Conservation (phyloP, 148 eudicot species). For the Arbutus unedo region DNA sequence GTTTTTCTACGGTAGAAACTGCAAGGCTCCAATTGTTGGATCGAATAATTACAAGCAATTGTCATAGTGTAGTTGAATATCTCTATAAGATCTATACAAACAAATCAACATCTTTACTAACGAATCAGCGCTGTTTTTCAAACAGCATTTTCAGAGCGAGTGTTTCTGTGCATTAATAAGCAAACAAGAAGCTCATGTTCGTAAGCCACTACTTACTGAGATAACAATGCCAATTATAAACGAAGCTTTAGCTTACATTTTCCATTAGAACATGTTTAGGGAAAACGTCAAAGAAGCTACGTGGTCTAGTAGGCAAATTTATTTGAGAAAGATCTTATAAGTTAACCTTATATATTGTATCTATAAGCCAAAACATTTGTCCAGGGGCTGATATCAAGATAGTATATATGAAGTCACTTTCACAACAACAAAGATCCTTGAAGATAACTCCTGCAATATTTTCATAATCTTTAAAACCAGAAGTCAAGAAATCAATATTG, state of each 20-base stretch:
- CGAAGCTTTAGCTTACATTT: too few relatives aligned
- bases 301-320: not conserved
- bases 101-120: not conserved
- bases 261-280: not conserved
- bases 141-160: not conserved
- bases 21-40: too few relatives aligned
- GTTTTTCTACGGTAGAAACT: too few relatives aligned
- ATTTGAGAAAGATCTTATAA: not conserved
- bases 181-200: not conserved
- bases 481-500: not conserved
- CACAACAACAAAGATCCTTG: not conserved
- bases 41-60: too few relatives aligned
- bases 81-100: not conserved
- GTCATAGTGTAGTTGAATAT: too few relatives aligned
- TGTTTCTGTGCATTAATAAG: not conserved
- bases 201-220: not conserved
- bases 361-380: not conserved
- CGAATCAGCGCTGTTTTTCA: not conserved
- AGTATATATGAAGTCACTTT: not conserved
- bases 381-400: not conserved
- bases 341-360: too few relatives aligned
- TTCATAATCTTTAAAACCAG: not conserved
- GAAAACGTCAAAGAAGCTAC: not conserved
- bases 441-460: too few relatives aligned
- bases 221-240: too few relatives aligned